Conservation (phyloP, 805 yeast species). For the Metahyphopichia silvanorum region DNA sequence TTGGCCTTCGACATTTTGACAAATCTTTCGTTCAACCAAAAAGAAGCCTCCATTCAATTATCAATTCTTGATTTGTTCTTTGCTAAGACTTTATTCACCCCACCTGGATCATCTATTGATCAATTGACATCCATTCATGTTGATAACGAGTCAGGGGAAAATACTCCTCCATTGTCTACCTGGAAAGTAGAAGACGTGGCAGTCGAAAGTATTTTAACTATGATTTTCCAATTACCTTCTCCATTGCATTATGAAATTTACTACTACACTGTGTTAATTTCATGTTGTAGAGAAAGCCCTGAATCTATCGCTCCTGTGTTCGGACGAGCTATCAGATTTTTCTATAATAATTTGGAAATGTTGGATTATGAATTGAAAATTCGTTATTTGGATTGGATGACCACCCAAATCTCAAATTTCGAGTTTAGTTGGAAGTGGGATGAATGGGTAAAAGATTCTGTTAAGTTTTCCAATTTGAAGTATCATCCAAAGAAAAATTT, state of each 20-base stretch:
- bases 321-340: constrained; percentile 85
- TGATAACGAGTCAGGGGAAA: constrained; percentile 41
- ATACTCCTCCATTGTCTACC: constrained; percentile 52
- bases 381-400: constrained; percentile 84
- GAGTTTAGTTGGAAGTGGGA: constrained; percentile 98
- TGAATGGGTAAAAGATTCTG: constrained; percentile 76
- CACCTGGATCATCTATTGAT: constrained; percentile 75
- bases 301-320: constrained; percentile 86
- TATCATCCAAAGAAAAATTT: constrained; percentile 75
- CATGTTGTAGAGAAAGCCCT: constrained; percentile 75
- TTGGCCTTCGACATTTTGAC: constrained; percentile 70
- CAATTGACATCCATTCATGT: constrained; percentile 46
- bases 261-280: constrained; percentile 79
- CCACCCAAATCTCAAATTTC: constrained; percentile 89
- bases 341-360: constrained; percentile 62
- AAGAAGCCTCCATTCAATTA: constrained; percentile 81
- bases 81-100: constrained; percentile 47
- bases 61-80: constrained; percentile 72
- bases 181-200: constrained; percentile 92
- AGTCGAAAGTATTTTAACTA: constrained; percentile 73
- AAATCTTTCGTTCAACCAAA: constrained; percentile 83
- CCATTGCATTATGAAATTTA: constrained; percentile 69
- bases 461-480: constrained; percentile 37
- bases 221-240: constrained; percentile 72
- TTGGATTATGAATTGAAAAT: constrained; percentile 75